A percentile compares a stretch with the other conserved stretches of the same genome.
These are phyloP conservation scores for Atractiella rhizophila DNA, from an alignment of 768 basidiomycete genomes.

Conservation along the genomic window DNA sequence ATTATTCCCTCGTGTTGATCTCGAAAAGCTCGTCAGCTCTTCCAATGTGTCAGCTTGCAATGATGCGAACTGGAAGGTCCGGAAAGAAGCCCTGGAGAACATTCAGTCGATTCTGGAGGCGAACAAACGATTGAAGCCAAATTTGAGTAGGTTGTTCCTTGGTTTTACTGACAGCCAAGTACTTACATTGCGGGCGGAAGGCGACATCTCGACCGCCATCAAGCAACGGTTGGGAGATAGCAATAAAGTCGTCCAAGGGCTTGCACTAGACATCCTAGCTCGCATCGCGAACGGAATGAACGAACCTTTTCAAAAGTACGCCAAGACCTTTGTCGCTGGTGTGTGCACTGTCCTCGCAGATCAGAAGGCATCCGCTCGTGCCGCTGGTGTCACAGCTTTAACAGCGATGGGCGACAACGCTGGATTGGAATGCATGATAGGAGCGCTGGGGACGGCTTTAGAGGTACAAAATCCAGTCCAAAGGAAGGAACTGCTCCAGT, in stretches of 20 bases:
- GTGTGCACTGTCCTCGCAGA: slow-evolving; percentile 69
- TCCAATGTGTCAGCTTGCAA: slow-evolving; percentile 58
- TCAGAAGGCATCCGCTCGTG: slow-evolving; percentile 65
- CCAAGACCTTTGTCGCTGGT: slow-evolving; percentile 45
- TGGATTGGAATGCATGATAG: slow-evolving; percentile 54
- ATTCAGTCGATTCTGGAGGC: slow-evolving; percentile 59
- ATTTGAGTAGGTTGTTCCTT: slow-evolving; percentile 39
- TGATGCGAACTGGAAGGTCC: slow-evolving; percentile 85
- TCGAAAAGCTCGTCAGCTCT: slow-evolving; percentile 61
- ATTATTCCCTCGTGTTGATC: slow-evolving; percentile 78
- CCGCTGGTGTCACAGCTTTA: slow-evolving; percentile 49
- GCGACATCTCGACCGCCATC: slow-evolving; percentile 67
- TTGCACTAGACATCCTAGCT: slow-evolving; percentile 70
- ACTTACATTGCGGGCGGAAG: slow-evolving; percentile 23
- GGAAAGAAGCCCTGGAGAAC: slow-evolving; percentile 78
- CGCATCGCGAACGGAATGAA: slow-evolving; percentile 87
- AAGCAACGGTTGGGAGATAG: slow-evolving; percentile 72
- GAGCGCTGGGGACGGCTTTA: slow-evolving; percentile 49
- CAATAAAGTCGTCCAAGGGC: slow-evolving; percentile 74
- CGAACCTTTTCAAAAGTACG: slow-evolving; percentile 74
- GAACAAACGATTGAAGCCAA: slow-evolving; percentile 75
- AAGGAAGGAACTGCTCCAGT: slow-evolving; percentile 48
- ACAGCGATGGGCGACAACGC: slow-evolving; percentile 60
- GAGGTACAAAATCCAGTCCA: slow-evolving; percentile 64
- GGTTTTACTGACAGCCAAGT: background rate